These are phyloP conservation scores for Spergularia bocconei DNA, from an alignment of 148 eudicot genomes.

Conservation along the genomic window DNA sequence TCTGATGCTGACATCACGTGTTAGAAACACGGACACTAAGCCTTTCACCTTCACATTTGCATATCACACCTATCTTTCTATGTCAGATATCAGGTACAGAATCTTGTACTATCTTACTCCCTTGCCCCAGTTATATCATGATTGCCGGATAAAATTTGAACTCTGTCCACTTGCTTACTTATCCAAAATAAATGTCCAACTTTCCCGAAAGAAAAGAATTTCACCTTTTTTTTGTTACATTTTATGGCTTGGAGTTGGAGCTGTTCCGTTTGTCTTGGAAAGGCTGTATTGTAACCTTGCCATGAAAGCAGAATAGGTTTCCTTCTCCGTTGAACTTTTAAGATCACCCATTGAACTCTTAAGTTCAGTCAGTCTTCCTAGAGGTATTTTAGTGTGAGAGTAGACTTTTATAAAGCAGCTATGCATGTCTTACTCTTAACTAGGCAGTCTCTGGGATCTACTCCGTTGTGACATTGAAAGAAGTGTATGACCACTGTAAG, in stretches of 20 bases:
- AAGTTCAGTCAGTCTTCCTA: too few relatives aligned
- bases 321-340: too few relatives aligned
- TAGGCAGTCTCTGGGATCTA: background rate
- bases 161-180: too few relatives aligned
- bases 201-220: background rate
- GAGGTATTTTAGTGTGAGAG: too few relatives aligned
- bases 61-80: conserved; percentile 86
- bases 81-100: conserved; percentile 84
- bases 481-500: too few relatives aligned
- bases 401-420: too few relatives aligned
- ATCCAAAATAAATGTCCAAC: background rate
- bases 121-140: conserved; percentile 5
- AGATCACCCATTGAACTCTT: too few relatives aligned
- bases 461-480: background rate
- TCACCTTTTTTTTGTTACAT: background rate
- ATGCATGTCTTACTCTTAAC: too few relatives aligned
- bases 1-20: conserved; percentile 83
- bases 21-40: conserved; percentile 83
- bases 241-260: background rate
- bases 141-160: background rate
- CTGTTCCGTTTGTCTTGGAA: background rate
- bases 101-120: conserved; percentile 2
- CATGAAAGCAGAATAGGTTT: background rate
- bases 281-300: background rate
- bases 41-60: conserved; percentile 89